phyloP scores from a whole-genome alignment of 2,329 filamentous ascomycete species.

The Penicillium sp. region DNA sequence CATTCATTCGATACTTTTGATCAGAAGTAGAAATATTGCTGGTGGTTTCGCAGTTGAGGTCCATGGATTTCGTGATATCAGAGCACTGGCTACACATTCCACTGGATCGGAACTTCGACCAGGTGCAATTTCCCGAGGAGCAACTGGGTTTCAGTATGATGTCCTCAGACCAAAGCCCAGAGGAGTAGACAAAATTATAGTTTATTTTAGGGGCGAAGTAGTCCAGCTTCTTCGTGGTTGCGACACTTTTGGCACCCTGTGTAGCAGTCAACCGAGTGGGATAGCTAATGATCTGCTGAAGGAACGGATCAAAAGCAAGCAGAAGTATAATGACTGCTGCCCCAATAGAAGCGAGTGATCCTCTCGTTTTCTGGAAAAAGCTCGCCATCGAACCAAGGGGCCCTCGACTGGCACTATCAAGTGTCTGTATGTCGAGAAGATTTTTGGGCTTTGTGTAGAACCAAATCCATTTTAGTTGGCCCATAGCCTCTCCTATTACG shows the following conservation, averaged over 20 bases:
- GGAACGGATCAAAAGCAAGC: constrained; percentile 12
- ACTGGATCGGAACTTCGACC: neutral
- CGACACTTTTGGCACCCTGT: neutral
- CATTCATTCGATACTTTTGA: neutral
- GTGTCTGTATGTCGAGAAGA: constrained; percentile 19
- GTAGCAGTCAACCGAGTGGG: neutral
- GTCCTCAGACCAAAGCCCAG: constrained; percentile 3
- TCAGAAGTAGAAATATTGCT: neutral
- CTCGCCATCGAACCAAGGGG: constrained; percentile 21
- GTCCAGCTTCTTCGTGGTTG: neutral
- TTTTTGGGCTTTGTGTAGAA: constrained; percentile 13
- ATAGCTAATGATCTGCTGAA: constrained; percentile 7
- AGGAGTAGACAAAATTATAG: neutral
- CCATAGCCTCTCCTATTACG: constrained; percentile 19
- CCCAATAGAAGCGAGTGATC: constrained; percentile 17
- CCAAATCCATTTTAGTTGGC: constrained; percentile 30
- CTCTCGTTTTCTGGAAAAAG: constrained; percentile 4
- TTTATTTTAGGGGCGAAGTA: neutral
- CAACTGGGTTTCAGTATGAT: neutral
- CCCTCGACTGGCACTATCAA: constrained; percentile 28
- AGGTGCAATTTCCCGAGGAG: constrained; percentile 6
- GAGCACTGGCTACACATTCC: constrained; percentile 6
- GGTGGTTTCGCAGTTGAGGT: neutral
- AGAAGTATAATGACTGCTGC: constrained; percentile 20
- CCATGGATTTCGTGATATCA: constrained; percentile 4